Percentiles rank a stretch among this genome's conserved stretches.
phyloP scores from a whole-genome alignment of 768 basidiomycete genomes.

The Boletellus ananiceps region DNA sequence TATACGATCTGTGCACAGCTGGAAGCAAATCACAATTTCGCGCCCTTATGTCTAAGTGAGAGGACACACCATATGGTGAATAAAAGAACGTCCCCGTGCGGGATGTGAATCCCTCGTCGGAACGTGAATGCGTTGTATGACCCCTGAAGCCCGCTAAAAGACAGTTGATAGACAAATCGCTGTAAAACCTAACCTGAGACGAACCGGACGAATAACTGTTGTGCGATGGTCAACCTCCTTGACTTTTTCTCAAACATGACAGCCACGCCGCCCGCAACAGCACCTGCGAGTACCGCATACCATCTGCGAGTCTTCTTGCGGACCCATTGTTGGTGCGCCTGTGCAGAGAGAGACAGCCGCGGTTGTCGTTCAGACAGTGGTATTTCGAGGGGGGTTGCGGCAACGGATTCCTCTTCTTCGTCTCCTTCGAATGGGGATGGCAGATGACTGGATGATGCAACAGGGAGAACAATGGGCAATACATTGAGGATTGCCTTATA shows the following conservation, averaged over 20 bases:
- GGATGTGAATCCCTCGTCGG: slow-evolving; percentile 63
- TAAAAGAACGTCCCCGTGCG: slow-evolving; percentile 78
- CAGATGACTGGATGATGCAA: slow-evolving; percentile 20
- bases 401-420: slow-evolving; percentile 17
- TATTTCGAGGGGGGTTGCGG: slow-evolving; percentile 12
- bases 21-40: background rate
- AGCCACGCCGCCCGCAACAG: slow-evolving; percentile 65
- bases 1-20: slow-evolving; percentile 88
- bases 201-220: slow-evolving; percentile 84
- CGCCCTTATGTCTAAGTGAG: background rate
- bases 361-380: slow-evolving; percentile 34
- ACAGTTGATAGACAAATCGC: background rate
- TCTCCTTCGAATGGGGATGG: slow-evolving; percentile 32
- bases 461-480: slow-evolving; percentile 65
- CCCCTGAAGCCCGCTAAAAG: slow-evolving; percentile 77
- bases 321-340: slow-evolving; percentile 58
- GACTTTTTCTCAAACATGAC: slow-evolving; percentile 74
- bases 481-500: slow-evolving; percentile 80
- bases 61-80: slow-evolving; percentile 64
- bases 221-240: slow-evolving; percentile 64
- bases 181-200: background rate
- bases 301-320: slow-evolving; percentile 67
- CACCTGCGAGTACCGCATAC: slow-evolving; percentile 79
- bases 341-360: slow-evolving; percentile 57
- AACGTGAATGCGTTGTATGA: slow-evolving; percentile 77